Evolutionary conservation across 352 stramenopile genomes (phyloP).

Genomic region (Pythium grandisporangium): DNA sequence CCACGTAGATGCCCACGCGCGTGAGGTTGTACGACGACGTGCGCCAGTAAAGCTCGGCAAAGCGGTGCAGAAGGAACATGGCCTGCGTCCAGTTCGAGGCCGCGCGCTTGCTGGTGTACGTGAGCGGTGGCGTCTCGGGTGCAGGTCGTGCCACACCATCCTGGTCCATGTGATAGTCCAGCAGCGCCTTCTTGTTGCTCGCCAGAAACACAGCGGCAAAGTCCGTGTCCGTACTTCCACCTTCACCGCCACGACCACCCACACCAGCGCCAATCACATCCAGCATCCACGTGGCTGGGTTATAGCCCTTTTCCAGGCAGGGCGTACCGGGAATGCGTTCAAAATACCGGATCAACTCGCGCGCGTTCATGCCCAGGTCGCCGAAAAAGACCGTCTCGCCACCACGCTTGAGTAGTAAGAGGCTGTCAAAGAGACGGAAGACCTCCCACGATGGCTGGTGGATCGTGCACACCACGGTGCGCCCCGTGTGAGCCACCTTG

Average conservation of each 20-base stretch:
- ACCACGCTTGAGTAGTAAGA: conserved; percentile 14
- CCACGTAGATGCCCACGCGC: conserved; percentile 27
- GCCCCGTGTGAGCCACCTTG: conserved; percentile 47
- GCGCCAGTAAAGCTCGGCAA: conserved; percentile 8
- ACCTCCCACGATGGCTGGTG: conserved; percentile 18
- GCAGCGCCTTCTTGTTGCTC: neutral
- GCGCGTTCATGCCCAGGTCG: conserved; percentile 9
- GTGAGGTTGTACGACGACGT: conserved; percentile 46
- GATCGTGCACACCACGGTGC: conserved; percentile 19
- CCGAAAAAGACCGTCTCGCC: conserved; percentile 17
- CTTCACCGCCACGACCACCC: conserved; percentile 3
- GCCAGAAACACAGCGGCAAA: conserved; percentile 7
- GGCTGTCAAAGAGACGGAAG: conserved; percentile 17
- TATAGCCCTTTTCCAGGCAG: conserved; percentile 20
- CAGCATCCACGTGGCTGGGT: conserved; percentile 44
- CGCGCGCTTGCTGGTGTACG: conserved; percentile 2
- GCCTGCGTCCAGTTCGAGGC: conserved; percentile 3
- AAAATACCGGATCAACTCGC: conserved; percentile 35
- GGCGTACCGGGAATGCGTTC: conserved; percentile 27
- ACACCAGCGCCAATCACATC: conserved; percentile 26
- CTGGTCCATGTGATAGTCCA: conserved; percentile 1
- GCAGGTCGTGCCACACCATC: conserved; percentile 1
- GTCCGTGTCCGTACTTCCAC: neutral
- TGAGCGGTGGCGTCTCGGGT: neutral
- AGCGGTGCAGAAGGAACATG: conserved; percentile 2